These are phyloP conservation scores for Sphagnurus paluster DNA, from an alignment of 1,284 basidiomycete genomes.

Conservation along the genomic window DNA sequence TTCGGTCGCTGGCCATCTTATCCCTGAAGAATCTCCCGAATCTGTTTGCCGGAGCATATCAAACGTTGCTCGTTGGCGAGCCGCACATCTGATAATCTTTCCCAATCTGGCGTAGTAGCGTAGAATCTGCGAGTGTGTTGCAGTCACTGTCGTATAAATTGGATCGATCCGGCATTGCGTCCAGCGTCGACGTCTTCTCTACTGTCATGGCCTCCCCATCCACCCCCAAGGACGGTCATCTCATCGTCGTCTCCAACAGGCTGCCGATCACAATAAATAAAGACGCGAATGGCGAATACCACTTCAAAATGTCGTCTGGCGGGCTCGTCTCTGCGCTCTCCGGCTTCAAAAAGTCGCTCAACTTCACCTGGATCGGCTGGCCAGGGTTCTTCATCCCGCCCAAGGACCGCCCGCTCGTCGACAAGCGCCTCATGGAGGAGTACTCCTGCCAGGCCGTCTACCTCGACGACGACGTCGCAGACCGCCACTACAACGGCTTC, in stretches of 20 bases:
- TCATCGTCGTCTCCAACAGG: conserved; percentile 96
- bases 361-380: conserved; percentile 97
- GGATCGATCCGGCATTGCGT: conserved; percentile 5
- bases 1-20: background rate
- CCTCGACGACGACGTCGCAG: conserved; percentile 95
- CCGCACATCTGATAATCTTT: conserved; percentile 33
- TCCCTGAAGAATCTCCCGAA: background rate
- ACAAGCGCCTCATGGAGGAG: conserved; percentile 88
- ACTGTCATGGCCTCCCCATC: conserved; percentile 32
- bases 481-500: conserved; percentile 98
- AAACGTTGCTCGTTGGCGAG: conserved; percentile 26
- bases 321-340: conserved; percentile 93
- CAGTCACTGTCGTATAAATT: conserved; percentile 15
- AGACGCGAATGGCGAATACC: conserved; percentile 85
- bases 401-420: conserved; percentile 84
- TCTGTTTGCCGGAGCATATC: conserved; percentile 14
- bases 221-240: conserved; percentile 54
- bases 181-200: conserved; percentile 11
- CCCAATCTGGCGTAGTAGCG: conserved; percentile 28
- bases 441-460: conserved; percentile 98
- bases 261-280: conserved; percentile 92
- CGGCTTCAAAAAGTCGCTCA: conserved; percentile 95
- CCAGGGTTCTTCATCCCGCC: conserved; percentile 87
- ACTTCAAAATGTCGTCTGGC: conserved; percentile 97
- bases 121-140: conserved; percentile 7